Base-by-base conservation (phyloP, 73 alveolate genomes). In the Paramecium primaurelia region DNA sequence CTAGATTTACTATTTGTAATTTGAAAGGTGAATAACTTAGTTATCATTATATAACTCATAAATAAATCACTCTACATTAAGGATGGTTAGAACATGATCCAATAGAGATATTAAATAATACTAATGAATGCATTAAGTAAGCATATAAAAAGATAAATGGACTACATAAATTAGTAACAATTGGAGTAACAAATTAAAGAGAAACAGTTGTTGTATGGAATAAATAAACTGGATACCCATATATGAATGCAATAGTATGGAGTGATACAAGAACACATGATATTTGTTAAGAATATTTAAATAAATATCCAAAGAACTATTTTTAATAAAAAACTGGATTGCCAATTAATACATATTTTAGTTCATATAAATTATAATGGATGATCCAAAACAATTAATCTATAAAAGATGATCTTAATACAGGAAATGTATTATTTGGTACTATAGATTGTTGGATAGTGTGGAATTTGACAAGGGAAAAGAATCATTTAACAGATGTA, bases 11-110 rank as follows among this genome's bases (percentile, higher is more conserved):
- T 20, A 44, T 80, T 11, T 42, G 44, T 10, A 49, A 80, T 49
- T 28, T 32, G 30, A 25, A 9, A 3, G 71, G 77, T 22, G 75
- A 49, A 49, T 80, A 25, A 16, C 16, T 47, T 9, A 12, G 71
- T 25, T 49, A 44, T n/a, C 77, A 80, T 42, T 42, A 42, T 18
- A 25, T 80, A 44, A 92, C 59, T 47, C 97, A 93, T 95, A 83
- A 93, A 71, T 92, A 96, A 80, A 95, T 95, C 16, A 86, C 97
- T 32, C 95, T 51, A 4, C 93, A 96, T 34, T 96, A 97, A 69
- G 98, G 97, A 4, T 96, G 99, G 97, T 85, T 86, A 20, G 97
- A 96, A 59, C 99, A 96, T 69, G 96, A 95, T 59, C 96, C 99
- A 45, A 92, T 77, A n/a, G 97, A 94, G 32, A 96, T 96, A 45